phyloP scores from a whole-genome alignment of 441 rosid species.

The Melastoma candidum region DNA sequence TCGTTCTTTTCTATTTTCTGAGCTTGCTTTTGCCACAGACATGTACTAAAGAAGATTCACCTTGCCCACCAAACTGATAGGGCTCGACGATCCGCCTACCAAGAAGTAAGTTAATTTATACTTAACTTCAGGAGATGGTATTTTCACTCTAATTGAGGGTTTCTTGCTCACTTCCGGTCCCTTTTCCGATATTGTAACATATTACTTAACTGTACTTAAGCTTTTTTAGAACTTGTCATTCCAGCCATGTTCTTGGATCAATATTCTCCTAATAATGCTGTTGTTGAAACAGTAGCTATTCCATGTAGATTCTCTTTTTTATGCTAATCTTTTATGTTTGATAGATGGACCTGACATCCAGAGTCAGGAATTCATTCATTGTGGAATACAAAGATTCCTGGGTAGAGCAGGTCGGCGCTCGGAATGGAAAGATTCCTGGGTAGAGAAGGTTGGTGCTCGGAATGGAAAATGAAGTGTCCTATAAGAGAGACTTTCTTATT shows the following conservation, averaged over 20 bases:
- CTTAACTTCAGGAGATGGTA: neutral
- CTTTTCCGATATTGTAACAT: too few species aligned
- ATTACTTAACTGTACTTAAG: too few species aligned
- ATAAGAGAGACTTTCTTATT: too few species aligned
- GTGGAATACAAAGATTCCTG: conserved; percentile 56
- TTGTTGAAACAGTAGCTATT: too few species aligned
- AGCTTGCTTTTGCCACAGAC: conserved; percentile 20
- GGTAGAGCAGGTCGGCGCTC: conserved; percentile 46
- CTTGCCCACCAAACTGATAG: conserved; percentile 50
- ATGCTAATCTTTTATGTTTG: neutral
- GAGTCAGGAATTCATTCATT: conserved; percentile 41
- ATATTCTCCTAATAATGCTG: too few species aligned
- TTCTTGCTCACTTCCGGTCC: too few species aligned
- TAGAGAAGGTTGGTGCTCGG: too few species aligned
- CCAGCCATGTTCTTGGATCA: too few species aligned
- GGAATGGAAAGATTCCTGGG: neutral
- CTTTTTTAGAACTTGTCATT: too few species aligned
- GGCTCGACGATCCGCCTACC: conserved; percentile 44
- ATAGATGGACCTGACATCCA: conserved; percentile 54
- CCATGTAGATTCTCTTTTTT: too few species aligned
- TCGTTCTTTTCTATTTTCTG: neutral
- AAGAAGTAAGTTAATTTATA: conserved; percentile 34
- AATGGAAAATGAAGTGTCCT: too few species aligned
- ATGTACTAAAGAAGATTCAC: conserved; percentile 58
- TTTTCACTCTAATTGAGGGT: too few species aligned